Evolutionary conservation across 352 stramenopile species (phyloP).

Genomic region (Phytophthora capsici): DNA sequence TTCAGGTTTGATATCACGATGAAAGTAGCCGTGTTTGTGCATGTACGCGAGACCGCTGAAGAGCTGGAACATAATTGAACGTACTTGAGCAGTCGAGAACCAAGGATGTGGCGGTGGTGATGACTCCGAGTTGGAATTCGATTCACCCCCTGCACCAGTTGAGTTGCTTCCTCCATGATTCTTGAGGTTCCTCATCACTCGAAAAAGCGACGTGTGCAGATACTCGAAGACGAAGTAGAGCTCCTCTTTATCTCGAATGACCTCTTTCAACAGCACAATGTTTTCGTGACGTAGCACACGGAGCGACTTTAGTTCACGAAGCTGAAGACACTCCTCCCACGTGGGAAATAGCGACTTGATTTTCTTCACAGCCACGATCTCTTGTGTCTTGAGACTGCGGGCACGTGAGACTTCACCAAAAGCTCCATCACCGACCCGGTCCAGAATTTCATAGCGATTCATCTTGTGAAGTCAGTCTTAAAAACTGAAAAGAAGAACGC

Average conservation of each 20-base stretch:
- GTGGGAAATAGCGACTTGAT: constrained; percentile 82
- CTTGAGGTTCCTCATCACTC: constrained; percentile 61
- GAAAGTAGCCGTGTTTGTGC: constrained; percentile 88
- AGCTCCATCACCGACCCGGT: constrained; percentile 92
- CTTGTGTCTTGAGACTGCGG: constrained; percentile 89
- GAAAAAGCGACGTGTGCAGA: constrained; percentile 84
- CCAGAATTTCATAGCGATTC: constrained; percentile 93
- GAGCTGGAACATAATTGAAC: constrained; percentile 82
- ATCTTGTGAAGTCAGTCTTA: constrained; percentile 36
- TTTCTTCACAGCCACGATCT: constrained; percentile 91
- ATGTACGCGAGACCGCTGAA: constrained; percentile 79
- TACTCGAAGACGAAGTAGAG: constrained; percentile 92
- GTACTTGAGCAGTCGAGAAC: constrained; percentile 72
- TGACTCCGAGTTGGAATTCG: constrained; percentile 13
- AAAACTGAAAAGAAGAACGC: neutral
- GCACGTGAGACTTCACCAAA: constrained; percentile 94
- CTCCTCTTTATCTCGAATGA: constrained; percentile 86
- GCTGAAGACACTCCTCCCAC: constrained; percentile 85
- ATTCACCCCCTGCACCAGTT: constrained; percentile 61
- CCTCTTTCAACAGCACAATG: constrained; percentile 87
- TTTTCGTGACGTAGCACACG: constrained; percentile 81
- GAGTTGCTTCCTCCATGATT: constrained; percentile 18
- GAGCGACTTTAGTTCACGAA: constrained; percentile 83
- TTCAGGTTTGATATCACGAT: constrained; percentile 85
- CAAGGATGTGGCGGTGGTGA: constrained; percentile 32